Conservation (phyloP, 2,329 filamentous ascomycete genomes). For the Alternaria dauci region DNA sequence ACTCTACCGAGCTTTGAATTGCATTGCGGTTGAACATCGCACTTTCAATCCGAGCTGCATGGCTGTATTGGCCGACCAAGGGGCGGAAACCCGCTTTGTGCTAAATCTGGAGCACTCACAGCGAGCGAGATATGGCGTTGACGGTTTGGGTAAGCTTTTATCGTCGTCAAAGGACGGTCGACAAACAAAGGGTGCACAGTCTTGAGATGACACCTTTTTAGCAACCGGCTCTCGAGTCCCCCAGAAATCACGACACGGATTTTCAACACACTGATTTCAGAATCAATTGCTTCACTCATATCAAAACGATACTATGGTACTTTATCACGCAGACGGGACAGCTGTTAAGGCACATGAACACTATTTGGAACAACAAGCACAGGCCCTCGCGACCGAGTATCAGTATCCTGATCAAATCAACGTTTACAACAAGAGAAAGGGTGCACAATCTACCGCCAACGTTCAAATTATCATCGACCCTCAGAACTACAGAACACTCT, state of each 20-base stretch:
- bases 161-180: neutral
- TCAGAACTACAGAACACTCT: slow-evolving; percentile 9
- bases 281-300: neutral
- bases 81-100: slow-evolving; percentile 1
- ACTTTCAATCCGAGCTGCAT: neutral
- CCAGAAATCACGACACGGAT: neutral
- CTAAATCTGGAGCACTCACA: neutral
- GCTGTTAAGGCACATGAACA: slow-evolving; percentile 22
- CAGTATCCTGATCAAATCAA: slow-evolving; percentile 16
- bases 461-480: slow-evolving; percentile 13
- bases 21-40: neutral
- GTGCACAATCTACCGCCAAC: neutral
- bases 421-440: slow-evolving; percentile 1
- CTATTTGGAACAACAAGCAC: slow-evolving; percentile 20
- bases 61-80: neutral
- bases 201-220: neutral
- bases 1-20: neutral
- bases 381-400: neutral
- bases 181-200: neutral
- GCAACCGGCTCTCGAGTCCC: neutral
- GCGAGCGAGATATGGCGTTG: neutral
- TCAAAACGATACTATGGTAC: slow-evolving; percentile 14
- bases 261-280: neutral
- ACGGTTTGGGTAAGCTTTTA: neutral
- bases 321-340: slow-evolving; percentile 18